Evolutionary conservation across 2,329 filamentous ascomycete genomes (phyloP), one percentile per base, ranked within the genome.

Genomic region (Fusarium liriodendri): DNA sequence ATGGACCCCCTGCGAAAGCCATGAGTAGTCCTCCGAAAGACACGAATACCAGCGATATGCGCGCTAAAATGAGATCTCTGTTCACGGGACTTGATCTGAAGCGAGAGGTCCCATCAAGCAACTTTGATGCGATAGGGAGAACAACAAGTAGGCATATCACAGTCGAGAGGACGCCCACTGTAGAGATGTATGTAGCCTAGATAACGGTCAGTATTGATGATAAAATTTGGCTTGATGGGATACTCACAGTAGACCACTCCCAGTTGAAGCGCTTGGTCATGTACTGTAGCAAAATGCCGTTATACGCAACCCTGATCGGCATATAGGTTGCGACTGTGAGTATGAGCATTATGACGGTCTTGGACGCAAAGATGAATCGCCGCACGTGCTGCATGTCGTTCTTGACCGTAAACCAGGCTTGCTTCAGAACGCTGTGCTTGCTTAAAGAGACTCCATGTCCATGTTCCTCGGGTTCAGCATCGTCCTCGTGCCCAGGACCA

Each of bases 261-360:
- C 88, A 86, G 33, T 79, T 61, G 76, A 88, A 90, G 7, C 87
- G 83, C 57, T 85, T 86, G 1, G 85, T 86, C 63, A 87, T 82
- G 74, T 90, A 90, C 74, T 90, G 89, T 3, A 90, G 74, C 7
- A 89, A 67, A 25, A 82, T 82, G 27, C 81, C 78, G 0, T 80
- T 45, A 6, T 83, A 63, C 10, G 80, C 78, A 16, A 84, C 77
- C 1, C 77, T 76, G 18, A 84, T 69, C 1, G 80, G 77, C 10
- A 67, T 72, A n/a, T 66, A 77, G n/a, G 76, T 32, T 0, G 77
- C 76, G 18, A 77, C 79, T 0, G 83, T 81, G 2, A 82, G 5
- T 20, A 86, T 80, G 5, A 88, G 80, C 14, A 84, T 66, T 57
- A 84, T 76, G 27, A 86, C 73, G 16, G 75, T 79, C 67, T 75